Evolutionary conservation across 2,329 filamentous ascomycete genomes (phyloP).

Genomic region (Epichloe gansuensis): DNA sequence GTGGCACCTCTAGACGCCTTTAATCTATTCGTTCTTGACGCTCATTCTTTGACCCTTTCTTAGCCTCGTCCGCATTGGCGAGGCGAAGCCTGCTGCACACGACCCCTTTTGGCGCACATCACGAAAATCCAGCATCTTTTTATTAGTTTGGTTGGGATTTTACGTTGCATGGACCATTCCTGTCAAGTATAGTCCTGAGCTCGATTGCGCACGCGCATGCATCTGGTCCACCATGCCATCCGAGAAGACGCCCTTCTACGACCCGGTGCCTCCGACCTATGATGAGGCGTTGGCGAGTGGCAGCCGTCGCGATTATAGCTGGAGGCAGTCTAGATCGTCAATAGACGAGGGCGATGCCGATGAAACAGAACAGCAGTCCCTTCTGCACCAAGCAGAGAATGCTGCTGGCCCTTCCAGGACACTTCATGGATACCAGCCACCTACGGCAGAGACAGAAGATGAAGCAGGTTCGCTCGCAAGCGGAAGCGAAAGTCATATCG

Average conservation of each 20-base stretch:
- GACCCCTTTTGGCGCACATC: neutral
- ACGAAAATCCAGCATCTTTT: neutral
- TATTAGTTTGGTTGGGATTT: neutral
- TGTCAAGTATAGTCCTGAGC: neutral
- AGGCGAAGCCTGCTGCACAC: neutral
- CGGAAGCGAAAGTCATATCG: conserved; percentile 32
- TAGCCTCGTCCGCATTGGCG: neutral
- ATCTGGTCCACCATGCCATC: conserved; percentile 19
- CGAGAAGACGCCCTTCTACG: conserved; percentile 30
- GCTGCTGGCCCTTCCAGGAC: conserved; percentile 29
- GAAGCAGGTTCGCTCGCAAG: conserved; percentile 46
- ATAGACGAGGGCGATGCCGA: conserved; percentile 49
- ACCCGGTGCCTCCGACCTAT: conserved; percentile 31
- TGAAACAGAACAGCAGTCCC: conserved; percentile 65
- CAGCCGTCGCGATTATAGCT: conserved; percentile 21
- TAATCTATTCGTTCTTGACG: neutral
- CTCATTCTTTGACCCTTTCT: neutral
- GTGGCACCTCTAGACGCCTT: neutral
- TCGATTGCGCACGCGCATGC: neutral
- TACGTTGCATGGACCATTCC: neutral
- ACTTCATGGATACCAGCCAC: conserved; percentile 56
- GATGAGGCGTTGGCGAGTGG: conserved; percentile 28
- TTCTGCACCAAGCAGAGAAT: conserved; percentile 46
- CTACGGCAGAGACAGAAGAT: conserved; percentile 68
- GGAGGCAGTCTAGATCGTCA: conserved; percentile 19